phyloP scores from a whole-genome alignment of 2,329 filamentous ascomycete species.

The Camillea tinctor region DNA sequence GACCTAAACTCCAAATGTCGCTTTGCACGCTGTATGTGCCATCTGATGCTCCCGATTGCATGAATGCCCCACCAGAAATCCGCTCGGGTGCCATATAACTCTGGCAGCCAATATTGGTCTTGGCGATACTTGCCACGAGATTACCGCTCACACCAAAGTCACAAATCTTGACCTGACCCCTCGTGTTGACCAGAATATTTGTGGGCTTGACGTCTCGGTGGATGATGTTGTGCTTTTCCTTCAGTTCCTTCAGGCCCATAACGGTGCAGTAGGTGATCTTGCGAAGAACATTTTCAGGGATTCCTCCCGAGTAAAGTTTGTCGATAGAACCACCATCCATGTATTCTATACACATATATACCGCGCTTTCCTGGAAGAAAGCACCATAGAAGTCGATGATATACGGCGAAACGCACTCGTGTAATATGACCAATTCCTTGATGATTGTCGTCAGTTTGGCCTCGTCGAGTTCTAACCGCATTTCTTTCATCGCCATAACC shows the following conservation, averaged over 20 bases:
- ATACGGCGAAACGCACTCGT: constrained; percentile 91
- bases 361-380: constrained; percentile 97
- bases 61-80: constrained; percentile 82
- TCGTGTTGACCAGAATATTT: constrained; percentile 91
- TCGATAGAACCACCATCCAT: constrained; percentile 99
- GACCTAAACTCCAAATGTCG: constrained; percentile 93
- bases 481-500: constrained; percentile 99
- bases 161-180: constrained; percentile 94
- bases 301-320: constrained; percentile 87
- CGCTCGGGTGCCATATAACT: constrained; percentile 99
- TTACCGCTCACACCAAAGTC: constrained; percentile 98
- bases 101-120: constrained; percentile 98
- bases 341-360: constrained; percentile 99
- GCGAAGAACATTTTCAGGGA: constrained; percentile 82
- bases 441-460: constrained; percentile 96
- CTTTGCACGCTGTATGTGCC: constrained; percentile 97
- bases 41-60: constrained; percentile 67
- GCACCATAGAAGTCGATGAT: constrained; percentile 99
- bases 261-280: constrained; percentile 91
- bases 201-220: constrained; percentile 98
- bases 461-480: constrained; percentile 91
- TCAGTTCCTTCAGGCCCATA: constrained; percentile 87
- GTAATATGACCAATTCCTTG: constrained; percentile 94
- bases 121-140: constrained; percentile 93
- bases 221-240: constrained; percentile 99